A percentile compares a stretch with the other conserved stretches of the same genome.
phyloP scores from a whole-genome alignment of 2,329 filamentous ascomycete species.

The Aspergillus bombycis region DNA sequence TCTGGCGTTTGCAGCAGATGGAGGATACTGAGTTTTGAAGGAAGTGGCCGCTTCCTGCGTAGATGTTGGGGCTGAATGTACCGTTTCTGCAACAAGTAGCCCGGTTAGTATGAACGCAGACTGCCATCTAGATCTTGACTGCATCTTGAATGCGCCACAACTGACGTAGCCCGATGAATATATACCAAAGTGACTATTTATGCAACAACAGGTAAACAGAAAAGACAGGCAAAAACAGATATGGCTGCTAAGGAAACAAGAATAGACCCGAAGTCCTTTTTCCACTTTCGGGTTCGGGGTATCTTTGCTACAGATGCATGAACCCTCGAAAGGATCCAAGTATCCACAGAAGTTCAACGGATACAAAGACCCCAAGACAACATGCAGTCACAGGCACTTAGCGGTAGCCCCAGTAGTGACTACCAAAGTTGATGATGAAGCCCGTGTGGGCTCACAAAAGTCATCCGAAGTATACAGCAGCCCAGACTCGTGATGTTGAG shows the following conservation, averaged over 20 bases:
- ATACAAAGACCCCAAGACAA: neutral
- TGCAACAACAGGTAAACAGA: neutral
- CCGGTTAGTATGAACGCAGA: conserved; percentile 39
- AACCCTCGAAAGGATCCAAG: neutral
- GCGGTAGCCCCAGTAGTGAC: neutral
- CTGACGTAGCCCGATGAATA: neutral
- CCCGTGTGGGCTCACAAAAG: neutral
- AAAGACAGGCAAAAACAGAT: neutral
- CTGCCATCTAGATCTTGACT: conserved; percentile 25
- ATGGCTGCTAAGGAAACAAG: neutral
- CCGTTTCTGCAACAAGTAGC: conserved; percentile 35
- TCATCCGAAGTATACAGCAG: neutral
- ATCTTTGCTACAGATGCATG: neutral
- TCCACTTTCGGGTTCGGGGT: neutral
- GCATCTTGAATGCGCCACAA: conserved; percentile 22
- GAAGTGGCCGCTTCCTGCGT: conserved; percentile 22
- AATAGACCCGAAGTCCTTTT: too few relatives aligned
- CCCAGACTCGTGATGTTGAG: neutral
- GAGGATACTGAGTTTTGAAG: conserved; percentile 43
- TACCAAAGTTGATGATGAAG: neutral
- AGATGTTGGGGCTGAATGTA: conserved; percentile 27
- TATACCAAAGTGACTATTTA: conserved; percentile 5
- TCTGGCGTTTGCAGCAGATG: conserved; percentile 29
- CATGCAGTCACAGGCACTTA: neutral
- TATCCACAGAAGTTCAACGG: neutral